Conservation (phyloP, 2,329 filamentous ascomycete species). For the Rugonectria rugulosa region DNA sequence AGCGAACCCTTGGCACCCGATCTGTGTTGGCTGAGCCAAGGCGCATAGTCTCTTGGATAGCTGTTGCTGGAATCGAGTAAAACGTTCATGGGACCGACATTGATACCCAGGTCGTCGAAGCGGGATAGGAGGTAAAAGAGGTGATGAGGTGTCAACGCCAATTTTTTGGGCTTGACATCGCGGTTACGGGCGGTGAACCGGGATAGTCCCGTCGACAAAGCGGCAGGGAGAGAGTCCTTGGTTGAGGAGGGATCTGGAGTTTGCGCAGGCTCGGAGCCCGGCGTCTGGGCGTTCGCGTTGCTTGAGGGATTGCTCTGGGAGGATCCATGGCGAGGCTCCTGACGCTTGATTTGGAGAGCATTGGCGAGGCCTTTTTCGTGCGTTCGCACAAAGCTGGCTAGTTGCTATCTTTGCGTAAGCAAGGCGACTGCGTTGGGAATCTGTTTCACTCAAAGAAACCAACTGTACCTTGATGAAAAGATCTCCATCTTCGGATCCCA, state of each 20-base stretch:
- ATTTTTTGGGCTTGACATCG: conserved; percentile 86
- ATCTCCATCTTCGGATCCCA: conserved; percentile 91
- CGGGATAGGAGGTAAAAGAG: conserved; percentile 95
- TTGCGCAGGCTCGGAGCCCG: conserved; percentile 64
- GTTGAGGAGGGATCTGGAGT: conserved; percentile 73
- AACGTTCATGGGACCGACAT: conserved; percentile 95
- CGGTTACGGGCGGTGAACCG: conserved; percentile 86
- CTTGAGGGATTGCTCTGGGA: conserved; percentile 71
- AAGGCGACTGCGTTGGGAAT: conserved; percentile 22
- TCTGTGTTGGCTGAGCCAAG: conserved; percentile 86
- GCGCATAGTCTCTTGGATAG: conserved; percentile 91
- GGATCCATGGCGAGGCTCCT: conserved; percentile 75
- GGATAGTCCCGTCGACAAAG: conserved; percentile 84
- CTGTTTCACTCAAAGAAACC: conserved; percentile 25
- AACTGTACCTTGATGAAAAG: conserved; percentile 90
- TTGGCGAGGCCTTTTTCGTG: conserved; percentile 98
- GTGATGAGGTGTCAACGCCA: conserved; percentile 94
- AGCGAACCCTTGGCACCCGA: conserved; percentile 81
- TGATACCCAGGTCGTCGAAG: conserved; percentile 90
- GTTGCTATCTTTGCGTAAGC: conserved; percentile 69
- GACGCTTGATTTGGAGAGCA: conserved; percentile 81
- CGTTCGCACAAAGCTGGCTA: conserved; percentile 94
- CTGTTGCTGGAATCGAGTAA: conserved; percentile 90
- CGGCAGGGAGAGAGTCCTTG: conserved; percentile 78
- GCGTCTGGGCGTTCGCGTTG: conserved; percentile 60